Evolutionary conservation across 768 basidiomycete genomes (phyloP).

Genomic region (Lentinula detonsa): DNA sequence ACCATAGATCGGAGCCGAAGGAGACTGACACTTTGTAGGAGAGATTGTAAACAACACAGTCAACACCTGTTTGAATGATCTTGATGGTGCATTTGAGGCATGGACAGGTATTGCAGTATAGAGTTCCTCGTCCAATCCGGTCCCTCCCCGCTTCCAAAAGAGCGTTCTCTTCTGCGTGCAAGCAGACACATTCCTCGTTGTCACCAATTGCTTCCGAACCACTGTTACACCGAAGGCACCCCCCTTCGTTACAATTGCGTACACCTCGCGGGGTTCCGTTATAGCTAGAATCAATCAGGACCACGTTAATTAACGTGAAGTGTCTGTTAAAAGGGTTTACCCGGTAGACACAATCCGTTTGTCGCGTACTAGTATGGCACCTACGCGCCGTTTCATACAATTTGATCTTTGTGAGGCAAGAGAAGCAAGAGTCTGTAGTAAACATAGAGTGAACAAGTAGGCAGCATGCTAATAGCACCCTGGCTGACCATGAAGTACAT

Average conservation of each 20-base stretch:
- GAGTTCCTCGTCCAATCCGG: conserved; percentile 70
- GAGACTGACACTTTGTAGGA: conserved; percentile 86
- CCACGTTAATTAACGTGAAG: not conserved
- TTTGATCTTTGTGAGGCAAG: conserved; percentile 88
- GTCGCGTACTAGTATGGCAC: conserved; percentile 86
- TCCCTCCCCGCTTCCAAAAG: conserved; percentile 91
- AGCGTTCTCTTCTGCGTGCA: conserved; percentile 98
- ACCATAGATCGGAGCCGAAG: not conserved
- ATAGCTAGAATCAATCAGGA: conserved; percentile 46
- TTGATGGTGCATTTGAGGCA: conserved; percentile 96
- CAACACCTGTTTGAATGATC: conserved; percentile 92
- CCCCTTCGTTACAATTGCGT: conserved; percentile 87
- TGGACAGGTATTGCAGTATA: conserved; percentile 99
- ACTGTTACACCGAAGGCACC: conserved; percentile 77
- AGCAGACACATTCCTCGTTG: conserved; percentile 79
- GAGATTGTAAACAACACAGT: conserved; percentile 89
- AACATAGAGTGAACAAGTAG: not conserved
- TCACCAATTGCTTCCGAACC: conserved; percentile 34
- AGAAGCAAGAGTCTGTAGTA: conserved; percentile 71
- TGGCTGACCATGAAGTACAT: conserved; percentile 88
- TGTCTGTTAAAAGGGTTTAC: conserved; percentile 28
- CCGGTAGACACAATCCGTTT: conserved; percentile 77
- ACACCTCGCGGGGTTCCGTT: conserved; percentile 94
- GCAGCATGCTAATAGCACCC: not conserved
- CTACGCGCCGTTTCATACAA: conserved; percentile 96